These are phyloP conservation scores for Apophysomyces variabilis DNA, from an alignment of 371 early-diverging fungal genomes.

Conservation along the genomic window DNA sequence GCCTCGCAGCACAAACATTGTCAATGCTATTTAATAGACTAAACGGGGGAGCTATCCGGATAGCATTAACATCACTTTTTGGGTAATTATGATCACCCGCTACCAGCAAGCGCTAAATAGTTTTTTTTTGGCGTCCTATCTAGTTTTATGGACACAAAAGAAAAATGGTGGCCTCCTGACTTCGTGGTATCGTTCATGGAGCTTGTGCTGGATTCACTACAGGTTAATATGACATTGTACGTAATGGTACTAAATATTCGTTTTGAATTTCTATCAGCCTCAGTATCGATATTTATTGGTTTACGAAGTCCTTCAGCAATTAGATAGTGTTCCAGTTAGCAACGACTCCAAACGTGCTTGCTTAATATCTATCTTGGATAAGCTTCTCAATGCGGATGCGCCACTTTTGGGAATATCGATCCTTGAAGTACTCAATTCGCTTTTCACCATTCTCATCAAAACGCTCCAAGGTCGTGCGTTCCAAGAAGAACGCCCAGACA, in stretches of 20 bases:
- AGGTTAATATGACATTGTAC: slow-evolving; percentile 30
- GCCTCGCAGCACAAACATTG: slow-evolving; percentile 49
- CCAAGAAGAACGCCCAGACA: slow-evolving; percentile 11
- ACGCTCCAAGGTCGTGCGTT: slow-evolving; percentile 31
- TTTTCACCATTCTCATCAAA: slow-evolving; percentile 66
- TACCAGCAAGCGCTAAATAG: too few relatives aligned
- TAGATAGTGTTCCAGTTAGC: slow-evolving; percentile 45
- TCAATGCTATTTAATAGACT: slow-evolving; percentile 49
- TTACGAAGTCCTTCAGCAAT: slow-evolving; percentile 61
- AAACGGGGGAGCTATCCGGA: slow-evolving; percentile 52
- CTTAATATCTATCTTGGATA: slow-evolving; percentile 60
- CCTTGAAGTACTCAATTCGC: slow-evolving; percentile 80
- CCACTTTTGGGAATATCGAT: slow-evolving; percentile 80
- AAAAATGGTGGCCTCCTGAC: slow-evolving; percentile 62
- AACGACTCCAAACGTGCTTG: slow-evolving; percentile 55
- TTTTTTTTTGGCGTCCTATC: not conserved
- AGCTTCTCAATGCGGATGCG: slow-evolving; percentile 56
- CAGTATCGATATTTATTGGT: slow-evolving; percentile 74
- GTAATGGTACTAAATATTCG: too few relatives aligned
- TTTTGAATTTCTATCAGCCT: slow-evolving; percentile 31
- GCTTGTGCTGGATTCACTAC: slow-evolving; percentile 59
- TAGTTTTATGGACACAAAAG: slow-evolving; percentile 60
- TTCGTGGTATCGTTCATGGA: slow-evolving; percentile 59
- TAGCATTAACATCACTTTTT: slow-evolving; percentile 25
- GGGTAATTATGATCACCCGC: not conserved